phyloP scores from a whole-genome alignment of 2,329 filamentous ascomycete genomes.

The Curvularia sp. region DNA sequence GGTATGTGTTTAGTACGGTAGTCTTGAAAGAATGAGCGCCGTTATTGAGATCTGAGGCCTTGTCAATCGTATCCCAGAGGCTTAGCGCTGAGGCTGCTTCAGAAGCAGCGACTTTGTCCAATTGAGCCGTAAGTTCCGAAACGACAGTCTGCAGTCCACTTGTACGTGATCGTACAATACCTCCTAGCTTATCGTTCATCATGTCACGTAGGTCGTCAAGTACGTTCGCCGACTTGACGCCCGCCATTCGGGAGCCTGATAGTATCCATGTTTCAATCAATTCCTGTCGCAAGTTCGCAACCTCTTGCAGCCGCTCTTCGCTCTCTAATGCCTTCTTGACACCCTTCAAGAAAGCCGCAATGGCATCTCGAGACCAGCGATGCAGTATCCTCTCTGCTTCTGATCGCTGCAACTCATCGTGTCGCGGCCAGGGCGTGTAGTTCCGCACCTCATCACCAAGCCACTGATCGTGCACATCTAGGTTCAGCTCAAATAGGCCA shows the following conservation, averaged over 20 bases:
- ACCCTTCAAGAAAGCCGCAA: constrained; percentile 60
- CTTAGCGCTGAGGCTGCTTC: constrained; percentile 54
- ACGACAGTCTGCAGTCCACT: constrained; percentile 70
- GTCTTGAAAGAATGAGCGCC: constrained; percentile 74
- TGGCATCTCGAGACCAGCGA: constrained; percentile 52
- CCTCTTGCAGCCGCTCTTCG: constrained; percentile 70
- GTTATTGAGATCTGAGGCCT: constrained; percentile 69
- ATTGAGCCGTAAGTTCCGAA: constrained; percentile 66
- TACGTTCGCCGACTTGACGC: constrained; percentile 72
- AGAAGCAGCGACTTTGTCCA: constrained; percentile 65
- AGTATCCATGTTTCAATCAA: constrained; percentile 79
- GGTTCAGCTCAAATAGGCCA: constrained; percentile 71
- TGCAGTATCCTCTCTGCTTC: constrained; percentile 53
- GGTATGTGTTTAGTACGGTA: constrained; percentile 70
- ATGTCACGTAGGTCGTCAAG: constrained; percentile 71
- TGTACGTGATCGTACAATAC: constrained; percentile 69
- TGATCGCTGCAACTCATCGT: constrained; percentile 67
- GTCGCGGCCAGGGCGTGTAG: constrained; percentile 86
- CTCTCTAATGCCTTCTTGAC: constrained; percentile 66
- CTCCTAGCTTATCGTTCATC: constrained; percentile 72
- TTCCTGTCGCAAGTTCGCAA: constrained; percentile 73
- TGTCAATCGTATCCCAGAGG: constrained; percentile 72
- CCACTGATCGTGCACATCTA: constrained; percentile 82
- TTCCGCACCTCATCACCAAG: constrained; percentile 81
- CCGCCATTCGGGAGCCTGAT: constrained; percentile 68